A percentile compares a stretch with the other conserved stretches of the same genome.
These are phyloP conservation scores for Fraxinus platypoda DNA, from an alignment of 305 asterid genomes.

Conservation along the genomic window DNA sequence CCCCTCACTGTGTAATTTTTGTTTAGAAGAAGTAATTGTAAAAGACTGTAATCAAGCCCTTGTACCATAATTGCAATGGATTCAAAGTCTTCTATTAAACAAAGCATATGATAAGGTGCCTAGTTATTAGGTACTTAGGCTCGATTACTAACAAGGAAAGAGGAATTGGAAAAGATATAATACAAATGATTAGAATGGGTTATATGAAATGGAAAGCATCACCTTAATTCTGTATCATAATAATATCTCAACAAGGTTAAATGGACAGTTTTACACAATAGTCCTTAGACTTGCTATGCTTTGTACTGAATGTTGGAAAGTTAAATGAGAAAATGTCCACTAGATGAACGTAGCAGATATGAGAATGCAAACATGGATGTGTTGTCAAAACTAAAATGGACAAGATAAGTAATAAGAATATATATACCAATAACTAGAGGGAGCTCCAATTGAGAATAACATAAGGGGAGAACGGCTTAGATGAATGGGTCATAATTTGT, in stretches of 20 bases:
- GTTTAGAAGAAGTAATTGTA: neutral
- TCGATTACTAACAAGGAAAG: neutral
- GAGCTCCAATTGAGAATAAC: neutral
- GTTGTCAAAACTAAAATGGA: neutral
- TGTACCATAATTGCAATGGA: neutral
- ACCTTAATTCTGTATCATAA: neutral
- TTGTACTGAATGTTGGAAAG: neutral
- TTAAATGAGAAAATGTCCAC: neutral
- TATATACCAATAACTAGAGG: neutral
- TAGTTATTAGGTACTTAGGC: neutral
- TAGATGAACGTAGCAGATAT: neutral
- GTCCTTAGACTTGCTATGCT: neutral
- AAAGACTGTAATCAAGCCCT: neutral
- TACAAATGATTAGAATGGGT: neutral
- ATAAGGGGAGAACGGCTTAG: neutral
- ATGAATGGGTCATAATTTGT: neutral
- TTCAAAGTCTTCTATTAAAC: neutral
- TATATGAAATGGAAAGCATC: neutral
- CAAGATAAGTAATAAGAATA: neutral
- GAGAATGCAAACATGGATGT: neutral
- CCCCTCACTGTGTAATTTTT: neutral
- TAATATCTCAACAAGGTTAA: neutral
- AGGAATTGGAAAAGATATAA: neutral
- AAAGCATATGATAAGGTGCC: neutral
- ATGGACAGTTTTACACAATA: neutral